Evolutionary conservation across 345 rosid species (phyloP), one percentile per base, ranked within the genome.

Genomic region (Firmiana major): DNA sequence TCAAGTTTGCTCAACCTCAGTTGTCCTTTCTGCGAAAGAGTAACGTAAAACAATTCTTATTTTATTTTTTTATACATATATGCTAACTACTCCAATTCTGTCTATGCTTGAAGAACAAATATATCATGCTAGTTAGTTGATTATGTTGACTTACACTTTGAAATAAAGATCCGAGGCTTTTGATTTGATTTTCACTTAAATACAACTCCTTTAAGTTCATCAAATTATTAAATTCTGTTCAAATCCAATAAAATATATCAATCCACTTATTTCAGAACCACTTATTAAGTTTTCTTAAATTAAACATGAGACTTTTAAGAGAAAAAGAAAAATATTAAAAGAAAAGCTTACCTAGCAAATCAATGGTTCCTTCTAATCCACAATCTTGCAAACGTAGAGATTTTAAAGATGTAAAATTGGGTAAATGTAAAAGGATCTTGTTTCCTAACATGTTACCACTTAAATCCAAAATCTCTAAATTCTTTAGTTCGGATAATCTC

Each of bases 141-240:
- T 36, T 36, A 36, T 40, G 42, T 40, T 6, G 8, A 40, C 42
- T 40, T 40, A 40, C 42, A 40, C 1, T 40, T 40, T 28, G 28
- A 4, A 36, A 17, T 36, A 62, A 49, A 15, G 62, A 7, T 4
- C 55, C 26, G 3, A 82, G 11, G 15, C 31, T 10, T 2, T 34
- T 21, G 9, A 75, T 75, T 7, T 26, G 0, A 67, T 79, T 82
- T 0, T 0, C n/a, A 0, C 46, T n/a, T 28, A 79, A 15, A 45
- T 58, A 10, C 15, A 82, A 7, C 26, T 55, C 71, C 38, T 65
- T 38, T 28, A 82, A 59, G 9, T 82, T 58, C 5, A 6, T 59
- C 31, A 76, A 60, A 42, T 22, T 72, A 16, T 9, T n/a, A 12
- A 75, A 45, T 24, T 38, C 80, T 79, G 31, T 6, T 40, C 5